A percentile compares a stretch with the other conserved stretches of the same genome.
These are phyloP conservation scores for Apostasia shenzhenica DNA, from an alignment of 106 monocot species.

Conservation along the genomic window DNA sequence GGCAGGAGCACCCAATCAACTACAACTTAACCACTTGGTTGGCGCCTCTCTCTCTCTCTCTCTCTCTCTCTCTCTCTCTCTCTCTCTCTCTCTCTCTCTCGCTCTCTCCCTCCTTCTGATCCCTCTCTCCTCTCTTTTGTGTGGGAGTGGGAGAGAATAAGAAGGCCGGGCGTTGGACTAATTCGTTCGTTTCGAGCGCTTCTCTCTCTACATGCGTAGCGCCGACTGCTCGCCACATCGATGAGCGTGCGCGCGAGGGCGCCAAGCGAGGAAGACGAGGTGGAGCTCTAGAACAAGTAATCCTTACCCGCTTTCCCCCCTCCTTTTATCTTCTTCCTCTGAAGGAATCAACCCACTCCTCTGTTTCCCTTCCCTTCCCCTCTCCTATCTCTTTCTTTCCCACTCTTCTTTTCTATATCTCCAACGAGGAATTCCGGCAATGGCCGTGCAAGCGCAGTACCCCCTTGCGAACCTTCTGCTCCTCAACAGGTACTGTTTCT, in stretches of 20 bases:
- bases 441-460: conserved; percentile 77
- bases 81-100: too few relatives aligned
- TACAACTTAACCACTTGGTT: too few relatives aligned
- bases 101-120: too few relatives aligned
- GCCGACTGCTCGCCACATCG: background rate
- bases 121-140: too few relatives aligned
- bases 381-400: background rate
- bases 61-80: too few relatives aligned
- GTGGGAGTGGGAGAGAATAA: too few relatives aligned
- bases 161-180: too few relatives aligned
- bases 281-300: background rate
- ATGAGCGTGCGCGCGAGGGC: conserved; percentile 1
- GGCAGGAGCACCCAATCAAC: too few relatives aligned
- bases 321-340: background rate
- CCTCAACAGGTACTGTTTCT: conserved; percentile 32
- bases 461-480: conserved; percentile 39
- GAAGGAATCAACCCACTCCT: background rate
- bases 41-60: too few relatives aligned
- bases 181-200: background rate
- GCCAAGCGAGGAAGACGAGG: background rate
- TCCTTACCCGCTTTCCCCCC: conserved; percentile 1
- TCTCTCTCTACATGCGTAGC: background rate
- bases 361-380: background rate
- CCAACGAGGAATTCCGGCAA: conserved; percentile 9
- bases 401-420: background rate